Evolutionary conservation across 306 rosid species (phyloP).

Genomic region (Inga laurina): DNA sequence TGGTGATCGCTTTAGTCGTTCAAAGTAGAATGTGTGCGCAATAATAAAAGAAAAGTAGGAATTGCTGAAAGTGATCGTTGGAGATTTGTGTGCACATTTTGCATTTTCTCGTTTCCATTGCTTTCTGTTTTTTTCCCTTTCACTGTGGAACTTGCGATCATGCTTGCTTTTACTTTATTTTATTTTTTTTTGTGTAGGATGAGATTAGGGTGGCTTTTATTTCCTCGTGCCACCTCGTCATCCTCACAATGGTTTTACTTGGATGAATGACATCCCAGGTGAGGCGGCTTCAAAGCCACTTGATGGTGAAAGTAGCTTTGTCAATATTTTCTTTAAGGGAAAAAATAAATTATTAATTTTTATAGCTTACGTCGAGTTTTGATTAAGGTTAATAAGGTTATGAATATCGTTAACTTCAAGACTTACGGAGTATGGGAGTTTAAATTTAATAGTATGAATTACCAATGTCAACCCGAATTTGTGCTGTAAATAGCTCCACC

Average conservation of each 20-base stretch:
- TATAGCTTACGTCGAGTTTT: background rate
- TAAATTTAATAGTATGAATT: no score
- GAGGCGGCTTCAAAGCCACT: no score
- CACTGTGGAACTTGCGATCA: background rate
- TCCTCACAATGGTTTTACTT: no score
- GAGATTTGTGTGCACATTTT: background rate
- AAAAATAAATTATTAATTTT: no score
- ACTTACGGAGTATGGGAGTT: background rate
- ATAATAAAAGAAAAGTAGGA: conserved; percentile 1
- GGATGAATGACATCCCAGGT: no score
- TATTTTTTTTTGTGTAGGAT: background rate
- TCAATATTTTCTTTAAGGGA: background rate
- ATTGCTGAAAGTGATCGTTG: background rate
- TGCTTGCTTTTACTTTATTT: background rate
- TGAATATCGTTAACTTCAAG: background rate
- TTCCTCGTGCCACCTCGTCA: no score
- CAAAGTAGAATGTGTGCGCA: conserved; percentile 7
- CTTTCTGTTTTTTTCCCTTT: background rate
- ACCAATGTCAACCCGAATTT: background rate
- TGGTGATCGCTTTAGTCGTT: conserved; percentile 21
- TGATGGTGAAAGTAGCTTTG: background rate
- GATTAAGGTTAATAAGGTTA: background rate
- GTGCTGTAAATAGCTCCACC: background rate
- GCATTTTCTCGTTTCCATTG: background rate
- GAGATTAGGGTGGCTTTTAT: background rate